phyloP scores from a whole-genome alignment of 306 rosid species.

The Vigna nakashimae region DNA sequence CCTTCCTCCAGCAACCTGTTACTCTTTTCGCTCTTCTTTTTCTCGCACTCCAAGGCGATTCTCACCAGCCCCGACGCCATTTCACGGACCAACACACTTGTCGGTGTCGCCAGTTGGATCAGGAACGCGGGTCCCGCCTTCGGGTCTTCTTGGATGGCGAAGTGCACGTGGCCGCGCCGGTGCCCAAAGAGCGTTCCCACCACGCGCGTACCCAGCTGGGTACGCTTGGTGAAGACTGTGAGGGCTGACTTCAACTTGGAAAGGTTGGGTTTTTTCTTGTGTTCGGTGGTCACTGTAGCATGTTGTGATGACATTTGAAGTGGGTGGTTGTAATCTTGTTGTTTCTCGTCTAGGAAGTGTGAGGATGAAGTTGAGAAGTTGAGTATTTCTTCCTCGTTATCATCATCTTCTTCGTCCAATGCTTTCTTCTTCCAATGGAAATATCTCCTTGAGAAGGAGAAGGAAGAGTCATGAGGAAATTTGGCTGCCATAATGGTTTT shows the following conservation, averaged over 20 bases:
- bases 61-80: slow-evolving; percentile 93
- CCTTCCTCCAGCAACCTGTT: slow-evolving; percentile 63
- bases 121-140: slow-evolving; percentile 62
- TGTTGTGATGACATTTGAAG: slow-evolving; percentile 36
- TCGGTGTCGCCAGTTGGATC: slow-evolving; percentile 74
- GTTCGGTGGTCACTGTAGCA: background rate
- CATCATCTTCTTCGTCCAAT: slow-evolving; percentile 53
- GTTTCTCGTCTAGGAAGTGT: slow-evolving; percentile 42
- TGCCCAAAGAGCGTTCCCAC: slow-evolving; percentile 86
- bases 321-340: background rate
- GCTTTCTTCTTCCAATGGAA: slow-evolving; percentile 78
- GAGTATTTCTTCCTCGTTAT: slow-evolving; percentile 55
- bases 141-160: slow-evolving; percentile 75
- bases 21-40: slow-evolving; percentile 15
- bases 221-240: slow-evolving; percentile 39
- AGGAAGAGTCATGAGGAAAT: slow-evolving; percentile 75
- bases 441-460: slow-evolving; percentile 86
- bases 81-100: slow-evolving; percentile 74
- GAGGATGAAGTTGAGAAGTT: slow-evolving; percentile 53
- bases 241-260: slow-evolving; percentile 63
- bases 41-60: slow-evolving; percentile 83
- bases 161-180: slow-evolving; percentile 78
- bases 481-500: slow-evolving; percentile 79
- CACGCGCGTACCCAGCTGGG: slow-evolving; percentile 52
- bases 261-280: slow-evolving; percentile 38